phyloP scores from a whole-genome alignment of 305 asterid species.

The Fraxinus platypoda region DNA sequence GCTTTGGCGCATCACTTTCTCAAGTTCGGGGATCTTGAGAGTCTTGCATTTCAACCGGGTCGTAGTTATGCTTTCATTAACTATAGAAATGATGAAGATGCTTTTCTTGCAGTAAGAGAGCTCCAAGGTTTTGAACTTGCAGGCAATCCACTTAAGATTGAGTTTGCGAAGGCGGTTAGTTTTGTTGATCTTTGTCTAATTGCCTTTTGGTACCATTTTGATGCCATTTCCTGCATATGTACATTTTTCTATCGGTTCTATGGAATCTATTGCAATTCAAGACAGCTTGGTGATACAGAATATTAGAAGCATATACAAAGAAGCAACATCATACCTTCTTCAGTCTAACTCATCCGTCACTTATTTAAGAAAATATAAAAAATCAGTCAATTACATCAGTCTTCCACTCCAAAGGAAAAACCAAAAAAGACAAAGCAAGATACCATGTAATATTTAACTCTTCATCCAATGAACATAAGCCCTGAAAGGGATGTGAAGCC shows the following conservation, averaged over 20 bases:
- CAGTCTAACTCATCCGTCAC: constrained; percentile 17
- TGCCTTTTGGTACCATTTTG: constrained; percentile 40
- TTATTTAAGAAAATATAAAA: constrained; percentile 1
- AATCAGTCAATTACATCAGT: constrained; percentile 6
- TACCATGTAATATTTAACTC: neutral
- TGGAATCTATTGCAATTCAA: constrained; percentile 25
- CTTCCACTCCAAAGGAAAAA: constrained; percentile 6
- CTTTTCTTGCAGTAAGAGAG: constrained; percentile 74
- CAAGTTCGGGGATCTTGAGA: constrained; percentile 78
- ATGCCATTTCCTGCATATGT: constrained; percentile 27
- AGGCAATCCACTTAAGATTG: constrained; percentile 85
- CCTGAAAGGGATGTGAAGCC: too few species aligned
- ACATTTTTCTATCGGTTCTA: constrained; percentile 26
- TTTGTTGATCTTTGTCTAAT: constrained; percentile 61
- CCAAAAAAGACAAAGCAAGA: neutral
- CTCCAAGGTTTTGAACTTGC: constrained; percentile 79
- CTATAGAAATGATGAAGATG: constrained; percentile 62
- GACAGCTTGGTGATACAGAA: constrained; percentile 22
- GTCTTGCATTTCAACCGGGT: constrained; percentile 80
- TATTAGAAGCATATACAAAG: constrained; percentile 11
- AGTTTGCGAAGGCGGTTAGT: constrained; percentile 99
- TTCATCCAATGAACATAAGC: neutral
- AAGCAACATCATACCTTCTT: constrained; percentile 9
- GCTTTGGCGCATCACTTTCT: constrained; percentile 56
- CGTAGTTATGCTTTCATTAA: constrained; percentile 91